Base-by-base conservation (phyloP, 1,284 basidiomycete genomes). In the Spongispora temasekensis region DNA sequence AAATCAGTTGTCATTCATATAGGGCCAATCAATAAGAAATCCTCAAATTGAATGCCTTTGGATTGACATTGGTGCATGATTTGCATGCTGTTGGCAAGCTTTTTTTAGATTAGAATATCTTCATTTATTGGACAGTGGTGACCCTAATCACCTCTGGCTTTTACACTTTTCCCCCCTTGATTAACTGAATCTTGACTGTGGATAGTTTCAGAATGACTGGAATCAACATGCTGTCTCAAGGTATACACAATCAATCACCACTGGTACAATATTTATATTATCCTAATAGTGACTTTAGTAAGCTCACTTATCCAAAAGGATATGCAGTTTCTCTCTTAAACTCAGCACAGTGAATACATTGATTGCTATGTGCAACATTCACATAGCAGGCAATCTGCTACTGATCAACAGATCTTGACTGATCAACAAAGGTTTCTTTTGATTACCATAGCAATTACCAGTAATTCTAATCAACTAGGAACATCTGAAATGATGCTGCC, bases 171-270 rank as follows among this genome's bases (percentile, higher is more conserved):
- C 37, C 25, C 83, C 82, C 59, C 69, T 82, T 2, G 61, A 68
- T 5, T 32, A 53, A 0, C 76, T 83, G 27, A 78, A 82, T 35
- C 23, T 53, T 1, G 78, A 82, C 58, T 80, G 78, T 54, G 4
- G 69, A 4, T 51, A 58, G 2, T 83, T 81, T 51, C 60, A 66
- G 32, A 17, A 60, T 12, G 37, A 64, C 19, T 64, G 61, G 53
- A 64, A 59, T 13, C 51, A 64, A 17, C 57, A 64, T 8, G 23
- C 40, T 5, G 28, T 63, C 13, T 63, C 31, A 2, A 54, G n/a
- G 2, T 5, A 6, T 54, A 2, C 52, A 52, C 13, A 52, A 63
- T 30, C 56, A 56, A 35, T 21, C 52, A 17, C 60, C 40, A 12
- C 37, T 62, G 9, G 55, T 64, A n/a, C n/a, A n/a, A n/a, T n/a